Base-by-base conservation (phyloP, 768 basidiomycete species). In the Tricholoma flavovirens region DNA sequence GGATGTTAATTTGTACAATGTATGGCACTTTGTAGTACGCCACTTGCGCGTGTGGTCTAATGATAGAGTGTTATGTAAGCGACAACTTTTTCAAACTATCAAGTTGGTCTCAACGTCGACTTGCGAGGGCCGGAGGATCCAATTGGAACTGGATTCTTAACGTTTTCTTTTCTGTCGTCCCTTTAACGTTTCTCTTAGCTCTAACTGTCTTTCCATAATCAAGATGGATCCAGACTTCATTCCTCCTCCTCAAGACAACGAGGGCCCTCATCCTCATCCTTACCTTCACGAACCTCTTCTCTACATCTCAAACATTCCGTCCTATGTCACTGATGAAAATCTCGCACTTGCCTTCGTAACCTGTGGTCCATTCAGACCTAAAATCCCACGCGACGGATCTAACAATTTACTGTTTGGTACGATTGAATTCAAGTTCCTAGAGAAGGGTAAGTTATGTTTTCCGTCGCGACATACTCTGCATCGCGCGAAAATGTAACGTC, bases 201-300 rank as follows among this genome's bases (percentile, higher is more conserved):
- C 53, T 57, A 51, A 58, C 59, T 60, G 60, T 62, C 30, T 59
- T 56, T 59, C 59, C 59, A 61, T 64, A 64, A 70, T 73, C 73
- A 70, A 62, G 67, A 80, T 79, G 77, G 76, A 79, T 69, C 68
- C 69, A 66, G 68, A 67, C 61, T 77, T 75, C 71, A 63, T 66
- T 62, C 69, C 69, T 54, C 62, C 68, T 49, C 64, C 66, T 51
- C 72, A 71, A 57, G 69, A 71, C 30, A 60, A 67, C 33, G 65
- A 69, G 19, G 73, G 69, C 22, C 76, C 77, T 14, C 75, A 84
- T 61, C 80, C 81, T 54, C 91, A 93, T 66, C 91, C 91, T 30
- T 92, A 90, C 73, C 82, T 93, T 61, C 87, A 88, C 67, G 89
- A 93, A 66, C 88, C 91, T 17, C 67, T 89, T 58, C 76, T 93